Evolutionary conservation across 2,329 filamentous ascomycete genomes (phyloP), one percentile per base, ranked within the genome.

Genomic region (Juglanconis oblonga): DNA sequence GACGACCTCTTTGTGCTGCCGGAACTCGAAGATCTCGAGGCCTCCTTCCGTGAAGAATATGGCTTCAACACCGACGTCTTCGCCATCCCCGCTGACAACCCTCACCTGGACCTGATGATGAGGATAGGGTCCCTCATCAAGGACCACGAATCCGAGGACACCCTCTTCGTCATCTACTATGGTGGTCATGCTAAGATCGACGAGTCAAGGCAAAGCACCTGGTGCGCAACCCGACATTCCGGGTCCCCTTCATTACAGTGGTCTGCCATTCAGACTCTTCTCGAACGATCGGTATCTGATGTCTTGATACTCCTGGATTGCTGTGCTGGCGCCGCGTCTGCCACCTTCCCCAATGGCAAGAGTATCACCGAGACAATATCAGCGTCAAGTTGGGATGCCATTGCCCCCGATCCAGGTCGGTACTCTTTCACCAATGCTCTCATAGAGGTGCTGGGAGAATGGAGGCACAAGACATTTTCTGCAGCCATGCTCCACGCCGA

Each of bases 351-450:
- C 5, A 84, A 77, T 17, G 82, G 83, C 17, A 79, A 78, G 64
- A 85, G 82, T 68, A 84, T 84, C 65, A 86, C 83, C 3, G 83
- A 86, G 70, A 85, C 82, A 8, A 86, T 86, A 64, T 86, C 83
- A 5, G 83, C 83, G 4, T 86, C 82, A 2, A 85, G 82, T 55
- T 86, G 82, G 82, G 83, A 86, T 61, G 82, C 83, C 48, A 85
- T 84, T 55, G 83, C 83, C 10, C 83, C 83, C 0, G 80, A 85
- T 59, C 83, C 83, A 11, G 83, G 83, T 7, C 76, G 81, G 4
- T 85, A 83, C 66, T 86, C 83, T 0, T 86, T 86, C 65, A 85
- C 82, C 3, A 83, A 81, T 56, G 80, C 81, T 29, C 73, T 86
- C 13, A 85, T 86, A 48, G 83, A 86, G 62, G 83, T 86, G 1